Base-by-base conservation (phyloP, 2,329 filamentous ascomycete genomes). In the Venturiaceae sp. region DNA sequence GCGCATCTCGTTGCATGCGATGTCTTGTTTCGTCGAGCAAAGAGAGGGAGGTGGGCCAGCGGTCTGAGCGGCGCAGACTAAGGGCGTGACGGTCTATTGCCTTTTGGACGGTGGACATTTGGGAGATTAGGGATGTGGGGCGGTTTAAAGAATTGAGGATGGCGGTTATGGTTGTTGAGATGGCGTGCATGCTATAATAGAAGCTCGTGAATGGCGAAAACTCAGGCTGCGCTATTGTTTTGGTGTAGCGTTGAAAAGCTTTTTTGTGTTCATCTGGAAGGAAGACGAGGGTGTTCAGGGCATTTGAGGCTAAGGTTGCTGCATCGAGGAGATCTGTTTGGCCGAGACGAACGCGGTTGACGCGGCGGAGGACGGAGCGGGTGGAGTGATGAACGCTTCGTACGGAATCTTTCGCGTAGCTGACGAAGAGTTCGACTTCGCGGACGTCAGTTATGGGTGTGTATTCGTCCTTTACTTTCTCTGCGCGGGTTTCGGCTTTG, bases 351-450 rank as follows among this genome's bases (percentile, higher is more conserved):
- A 92, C 73, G 60, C 83, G 82, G 68, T 94, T 92, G 26, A 87
- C 85, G 59, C 90, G 83, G 59, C 92, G 84, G 39, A 94, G 86
- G 55, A 95, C 83, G 64, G 85, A 90, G 71, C 88, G 89, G 0
- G 88, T 92, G 58, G 89, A 87, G 66, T 87, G 85, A 66, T 92
- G 92, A 60, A 97, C 84, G 62, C 86, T 84, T 55, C 91, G 85
- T 39, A 99, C 86, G 72, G 91, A 92, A 58, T 97, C 92, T 65
- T 90, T 84, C 21, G 92, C 92, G 68, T 96, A 89, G 56, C 90
- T 86, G 57, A 96, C 86, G 71, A 99, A 96, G 65, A 94, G 86
- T 67, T 97, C 92, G 2, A 96, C 91, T 71, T 96, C 92, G 30
- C 85, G 83, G 53, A 92, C 83, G 63, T 94, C 88, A 57, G 74